These are phyloP conservation scores for Arthrobotrys conoides DNA, from an alignment of 2,329 filamentous ascomycete species.

Conservation along the genomic window DNA sequence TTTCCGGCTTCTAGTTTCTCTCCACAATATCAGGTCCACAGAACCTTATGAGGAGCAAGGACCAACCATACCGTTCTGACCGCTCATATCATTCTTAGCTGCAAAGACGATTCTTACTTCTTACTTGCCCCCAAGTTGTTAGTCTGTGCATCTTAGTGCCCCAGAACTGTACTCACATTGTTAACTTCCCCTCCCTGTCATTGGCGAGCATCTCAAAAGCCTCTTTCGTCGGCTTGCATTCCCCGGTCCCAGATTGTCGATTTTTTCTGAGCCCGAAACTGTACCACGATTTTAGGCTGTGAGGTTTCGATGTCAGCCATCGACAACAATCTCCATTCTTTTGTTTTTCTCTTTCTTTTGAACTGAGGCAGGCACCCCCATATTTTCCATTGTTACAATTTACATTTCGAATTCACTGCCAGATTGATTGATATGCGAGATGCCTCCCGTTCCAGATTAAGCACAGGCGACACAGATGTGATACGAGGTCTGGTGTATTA, in stretches of 20 bases:
- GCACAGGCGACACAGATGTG: slow-evolving; percentile 44
- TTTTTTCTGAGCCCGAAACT: slow-evolving; percentile 47
- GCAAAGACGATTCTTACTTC: slow-evolving; percentile 38
- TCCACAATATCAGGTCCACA: slow-evolving; percentile 33
- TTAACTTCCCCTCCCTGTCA: slow-evolving; percentile 36
- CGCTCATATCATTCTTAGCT: slow-evolving; percentile 40
- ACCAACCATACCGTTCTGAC: slow-evolving; percentile 46
- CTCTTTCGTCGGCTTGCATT: slow-evolving; percentile 57
- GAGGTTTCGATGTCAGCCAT: slow-evolving; percentile 27
- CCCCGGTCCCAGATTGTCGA: slow-evolving; percentile 57
- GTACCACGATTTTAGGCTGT: slow-evolving; percentile 53
- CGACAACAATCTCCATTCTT: slow-evolving; percentile 17
- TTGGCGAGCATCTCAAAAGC: slow-evolving; percentile 43
- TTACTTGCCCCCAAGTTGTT: slow-evolving; percentile 20
- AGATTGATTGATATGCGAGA: slow-evolving; percentile 45
- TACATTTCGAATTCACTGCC: slow-evolving; percentile 4
- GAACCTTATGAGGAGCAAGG: slow-evolving; percentile 42
- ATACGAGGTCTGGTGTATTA: slow-evolving; percentile 35
- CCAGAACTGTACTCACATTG: slow-evolving; percentile 33
- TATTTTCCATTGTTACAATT: slow-evolving; percentile 21
- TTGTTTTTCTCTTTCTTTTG: slow-evolving; percentile 21
- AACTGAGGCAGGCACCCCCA: slow-evolving; percentile 6
- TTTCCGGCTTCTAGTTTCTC: slow-evolving; percentile 21
- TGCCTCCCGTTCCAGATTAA: slow-evolving; percentile 58
- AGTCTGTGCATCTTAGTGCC: too few relatives aligned